Evolutionary conservation across 495 filamentous ascomycete genomes (phyloP), one percentile per base, ranked within the genome.

Genomic region (Oidiodendron maius): DNA sequence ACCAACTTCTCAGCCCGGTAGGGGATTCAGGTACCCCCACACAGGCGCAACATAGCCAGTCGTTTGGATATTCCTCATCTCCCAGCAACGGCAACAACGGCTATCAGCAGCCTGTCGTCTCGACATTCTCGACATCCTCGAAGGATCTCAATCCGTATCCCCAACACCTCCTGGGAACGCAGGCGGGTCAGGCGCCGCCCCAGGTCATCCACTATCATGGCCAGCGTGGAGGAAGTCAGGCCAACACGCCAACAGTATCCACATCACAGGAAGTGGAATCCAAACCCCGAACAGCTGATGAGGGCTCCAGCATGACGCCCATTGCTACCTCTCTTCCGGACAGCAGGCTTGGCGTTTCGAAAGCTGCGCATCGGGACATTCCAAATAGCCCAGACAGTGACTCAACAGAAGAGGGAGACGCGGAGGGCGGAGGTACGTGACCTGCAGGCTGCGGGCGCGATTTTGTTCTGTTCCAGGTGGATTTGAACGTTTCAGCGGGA

Each of bases 91-190:
- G 64, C 41, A 67, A 64, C 34, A 77, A 78, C 52, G 75, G 74
- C 13, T 79, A 83, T 52, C 78, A 78, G 44, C 80, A 83, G 51
- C 82, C 84, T 0, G 64, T 85, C 26, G 76, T 87, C 30, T 84
- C 81, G 23, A 86, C 80, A 11, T 89, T 87, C 55, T 86, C 84
- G 10, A 89, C 84, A 11, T 86, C 81, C 22, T 84, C 81, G 55
- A 82, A 83, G 56, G 84, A 89, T 57, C 68, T 87, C 3, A 74
- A 86, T 49, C 84, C 80, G 3, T 87, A 86, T 56, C 82, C 82
- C 11, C 80, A 80, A 37, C 80, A 83, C 55, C 63, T 81, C 3
- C 61, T 81, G 4, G 78, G 76, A 12, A 69, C 66, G 4, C 74
- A 80, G 55, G 70, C 72, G 23, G 76, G 76, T n/a, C 77, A 80